phyloP scores from a whole-genome alignment of 2,329 filamentous ascomycete genomes.

The Apiospora malaysiana region DNA sequence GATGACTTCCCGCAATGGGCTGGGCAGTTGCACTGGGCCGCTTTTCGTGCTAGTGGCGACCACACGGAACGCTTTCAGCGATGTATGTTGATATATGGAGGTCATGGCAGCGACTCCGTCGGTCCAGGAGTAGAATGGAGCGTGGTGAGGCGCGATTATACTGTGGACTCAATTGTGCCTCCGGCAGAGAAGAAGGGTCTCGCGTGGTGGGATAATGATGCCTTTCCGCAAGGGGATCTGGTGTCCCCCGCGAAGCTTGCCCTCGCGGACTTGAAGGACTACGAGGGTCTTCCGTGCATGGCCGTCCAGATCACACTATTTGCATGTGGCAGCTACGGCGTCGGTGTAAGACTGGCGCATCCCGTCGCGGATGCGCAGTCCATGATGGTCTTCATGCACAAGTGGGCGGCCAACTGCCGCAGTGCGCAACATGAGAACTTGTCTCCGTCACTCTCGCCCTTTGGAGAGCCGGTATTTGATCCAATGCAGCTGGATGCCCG shows the following conservation, averaged over 20 bases:
- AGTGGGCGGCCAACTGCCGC: conserved; percentile 45
- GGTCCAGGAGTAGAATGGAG: conserved; percentile 51
- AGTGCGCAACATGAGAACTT: conserved; percentile 16
- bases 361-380: conserved; percentile 51
- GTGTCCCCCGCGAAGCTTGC: conserved; percentile 42
- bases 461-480: conserved; percentile 43
- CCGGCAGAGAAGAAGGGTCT: not conserved
- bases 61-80: conserved; percentile 41
- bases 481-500: conserved; percentile 46
- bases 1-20: conserved; percentile 49
- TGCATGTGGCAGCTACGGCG: conserved; percentile 46
- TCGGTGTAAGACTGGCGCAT: conserved; percentile 51
- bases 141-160: conserved; percentile 36
- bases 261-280: conserved; percentile 38
- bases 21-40: conserved; percentile 47
- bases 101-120: conserved; percentile 20
- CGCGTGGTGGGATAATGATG: conserved; percentile 41
- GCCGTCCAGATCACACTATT: conserved; percentile 49
- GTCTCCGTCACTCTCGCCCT: not conserved
- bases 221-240: conserved; percentile 42
- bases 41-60: conserved; percentile 30
- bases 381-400: conserved; percentile 49
- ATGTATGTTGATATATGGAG: conserved; percentile 44
- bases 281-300: conserved; percentile 38
- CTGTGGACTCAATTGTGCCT: conserved; percentile 41